Evolutionary conservation across 768 basidiomycete genomes (phyloP), one percentile per base, ranked within the genome.

Genomic region (Hydnum rufescens): DNA sequence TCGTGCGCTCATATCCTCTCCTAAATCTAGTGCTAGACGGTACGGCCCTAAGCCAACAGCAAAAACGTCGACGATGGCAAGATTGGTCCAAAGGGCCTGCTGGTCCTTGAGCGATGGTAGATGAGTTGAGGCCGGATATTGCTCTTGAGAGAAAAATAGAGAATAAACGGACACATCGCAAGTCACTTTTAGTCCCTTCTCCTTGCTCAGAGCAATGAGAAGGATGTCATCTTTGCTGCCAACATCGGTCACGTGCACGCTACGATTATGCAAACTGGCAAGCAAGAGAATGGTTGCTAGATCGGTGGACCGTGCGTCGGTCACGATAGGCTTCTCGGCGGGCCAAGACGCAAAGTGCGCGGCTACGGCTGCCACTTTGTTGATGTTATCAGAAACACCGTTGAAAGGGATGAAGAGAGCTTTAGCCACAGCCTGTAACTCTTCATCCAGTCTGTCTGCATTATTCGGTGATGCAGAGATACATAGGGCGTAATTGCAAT

Each of bases 91-190:
- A 16, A 97, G 69, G 3, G 78, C 75, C 49, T 73, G 71, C 64
- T 95, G 90, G 58, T 92, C 86, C 51, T 77, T 75, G 2, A 65
- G 60, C 0, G 82, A 71, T 2, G 90, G 92, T 34, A 95, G 72
- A 58, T 71, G 69, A 2, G 69, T 67, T 19, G 77, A 71, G 1
- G 66, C 68, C 1, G 81, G 79, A 69, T 77, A 92, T 55, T 85
- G 72, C 51, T 81, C 82, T 43, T 68, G 71, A 2, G 74, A 76
- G 69, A 87, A 92, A 75, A 95, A 96, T 51, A 99, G 68, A 18
- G 86, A 75, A 65, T 83, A 96, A 49, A 96, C 74, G 13, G 90
- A 80, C 30, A 95, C 87, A 59, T 99, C 95, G 64, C 93, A 97
- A 2, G 93, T 96, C 49, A 96, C 93, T 60, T 86, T 83, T 59